Base-by-base conservation (phyloP, 176 grass and related monocot species). In the Oryza coarctata region DNA sequence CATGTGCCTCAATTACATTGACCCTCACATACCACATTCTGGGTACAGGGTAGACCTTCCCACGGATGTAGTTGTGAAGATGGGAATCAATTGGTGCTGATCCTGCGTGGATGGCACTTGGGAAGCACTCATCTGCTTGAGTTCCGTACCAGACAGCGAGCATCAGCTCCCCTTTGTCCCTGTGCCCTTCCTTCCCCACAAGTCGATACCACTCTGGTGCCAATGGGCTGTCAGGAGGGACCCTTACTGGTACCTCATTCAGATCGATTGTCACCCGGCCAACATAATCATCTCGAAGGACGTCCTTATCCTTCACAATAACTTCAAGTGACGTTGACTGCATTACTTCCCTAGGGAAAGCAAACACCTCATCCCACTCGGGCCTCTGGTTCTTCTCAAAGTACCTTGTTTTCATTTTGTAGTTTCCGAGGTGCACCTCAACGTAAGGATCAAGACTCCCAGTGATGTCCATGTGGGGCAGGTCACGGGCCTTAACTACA, bases 51-150 rank as follows among this genome's bases (percentile, higher is more conserved):
- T 99, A 99, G 9, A 99, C 89, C 96, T 99, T 99, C 2, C 90
- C 96, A 27, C 96, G 93, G 85, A 87, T 90, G 17, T 97, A 84
- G 3, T 82, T 87, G 77, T 87, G 87, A 22, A 82, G 70, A 49
- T 84, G 65, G 44, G 87, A 84, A 28, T 82, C 82, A 30, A 87
- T 13, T 15, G 80, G n/a, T 5, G 77, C 52, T 58, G 87, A 70
- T 33, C 92, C 96, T 39, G 93, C 93, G 74, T 95, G 91, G 10
- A 80, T 79, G 57, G 96, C 87, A 29, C 81, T 87, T 7, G 91
- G 93, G 77, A 99, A 99, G 87, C 87, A 89, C 57, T 99, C 96
- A 35, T 99, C 96, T 30, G 96, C 96, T 70, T 99, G 96, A 26
- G 96, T 99, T 63, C 96, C 96, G 1, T 74, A 74, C 96, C 96